Evolutionary conservation across 495 filamentous ascomycete species (phyloP), one percentile per base, ranked within the genome.

Genomic region (Lophiostoma macrostomum): DNA sequence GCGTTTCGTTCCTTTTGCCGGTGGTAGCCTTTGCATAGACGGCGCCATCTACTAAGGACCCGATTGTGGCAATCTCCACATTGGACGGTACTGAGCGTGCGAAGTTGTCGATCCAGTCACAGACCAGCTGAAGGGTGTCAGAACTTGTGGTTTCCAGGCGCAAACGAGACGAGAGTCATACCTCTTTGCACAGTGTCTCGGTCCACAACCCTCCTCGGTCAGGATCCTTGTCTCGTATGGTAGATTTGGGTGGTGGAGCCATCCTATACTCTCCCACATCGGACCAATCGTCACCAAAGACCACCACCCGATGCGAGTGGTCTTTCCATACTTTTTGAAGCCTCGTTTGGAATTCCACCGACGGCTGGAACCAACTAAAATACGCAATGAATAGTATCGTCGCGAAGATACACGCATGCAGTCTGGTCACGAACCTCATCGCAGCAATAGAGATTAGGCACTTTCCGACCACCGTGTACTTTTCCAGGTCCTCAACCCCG

Each of bases 261-360:
- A 62, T 43, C 20, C 53, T 53, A 41, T 57, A 57, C 28, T 40
- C 30, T 3, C 58, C 47, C 36, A 30, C 54, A 43, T 62, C 58
- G 27, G 58, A 62, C 58, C 58, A 62, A 32, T 57, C 53, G 36
- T 57, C 58, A 12, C 53, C 58, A 29, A 62, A 62, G 16, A 62
- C 58, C 2, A 62, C 58, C 5, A 61, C 7, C n/a, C 53, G 53
- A 34, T 51, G 58, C 16, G 53, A 31, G 18, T 12, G 19, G 43
- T 48, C 53, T 22, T 41, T 41, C 58, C 58, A 62, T 24, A 24
- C 58, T 44, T 51, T 49, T 16, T 57, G 40, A 16, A 57, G 43
- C 29, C 53, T 39, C n/a, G 29, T 31, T 30, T 47, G 48, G 24
- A 62, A 36, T 35, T 47, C 32, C 42, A 45, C 25, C 30, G 58